Percentiles rank a stretch among this genome's conserved stretches.
These are phyloP conservation scores for Colletotrichum orbiculare DNA, from an alignment of 2,329 filamentous ascomycete species.

Conservation along the genomic window DNA sequence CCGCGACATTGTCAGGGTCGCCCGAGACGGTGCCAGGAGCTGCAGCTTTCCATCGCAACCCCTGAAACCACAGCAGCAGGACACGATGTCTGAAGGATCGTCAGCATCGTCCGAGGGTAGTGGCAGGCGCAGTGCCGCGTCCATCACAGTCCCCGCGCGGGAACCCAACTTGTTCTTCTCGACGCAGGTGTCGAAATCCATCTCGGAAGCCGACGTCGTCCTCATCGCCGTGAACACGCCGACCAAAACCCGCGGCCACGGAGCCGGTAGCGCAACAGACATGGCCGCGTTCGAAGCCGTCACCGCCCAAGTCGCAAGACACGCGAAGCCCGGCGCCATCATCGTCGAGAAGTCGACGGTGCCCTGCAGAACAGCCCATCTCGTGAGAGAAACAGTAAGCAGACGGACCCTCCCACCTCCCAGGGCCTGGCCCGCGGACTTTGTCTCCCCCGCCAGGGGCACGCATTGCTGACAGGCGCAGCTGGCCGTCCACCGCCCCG, in stretches of 20 bases:
- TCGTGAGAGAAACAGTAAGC: constrained; percentile 73
- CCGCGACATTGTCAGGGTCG: constrained; percentile 72
- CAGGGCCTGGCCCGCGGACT: no score
- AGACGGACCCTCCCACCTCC: no score
- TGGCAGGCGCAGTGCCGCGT: constrained; percentile 41
- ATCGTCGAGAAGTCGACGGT: no score
- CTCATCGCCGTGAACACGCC: no score
- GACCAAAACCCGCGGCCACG: no score
- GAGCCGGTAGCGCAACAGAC: no score
- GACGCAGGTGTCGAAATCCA: constrained; percentile 70
- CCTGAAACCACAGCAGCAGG: constrained; percentile 41
- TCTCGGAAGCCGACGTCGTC: constrained; percentile 73
- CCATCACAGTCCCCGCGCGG: constrained; percentile 54
- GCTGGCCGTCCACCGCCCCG: constrained; percentile 69
- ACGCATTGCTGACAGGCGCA: constrained; percentile 39
- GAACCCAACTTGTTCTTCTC: constrained; percentile 80
- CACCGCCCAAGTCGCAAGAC: no score
- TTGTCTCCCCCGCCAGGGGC: no score
- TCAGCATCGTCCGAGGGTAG: constrained; percentile 47
- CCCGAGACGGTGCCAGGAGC: constrained; percentile 66
- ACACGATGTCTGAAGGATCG: constrained; percentile 40
- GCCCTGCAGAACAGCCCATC: constrained; percentile 51
- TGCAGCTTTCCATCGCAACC: constrained; percentile 53
- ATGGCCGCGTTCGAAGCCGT: no score
- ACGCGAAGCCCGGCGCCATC: no score